Evolutionary conservation across 2,329 filamentous ascomycete genomes (phyloP).

Genomic region (Bipolaris zeicola): DNA sequence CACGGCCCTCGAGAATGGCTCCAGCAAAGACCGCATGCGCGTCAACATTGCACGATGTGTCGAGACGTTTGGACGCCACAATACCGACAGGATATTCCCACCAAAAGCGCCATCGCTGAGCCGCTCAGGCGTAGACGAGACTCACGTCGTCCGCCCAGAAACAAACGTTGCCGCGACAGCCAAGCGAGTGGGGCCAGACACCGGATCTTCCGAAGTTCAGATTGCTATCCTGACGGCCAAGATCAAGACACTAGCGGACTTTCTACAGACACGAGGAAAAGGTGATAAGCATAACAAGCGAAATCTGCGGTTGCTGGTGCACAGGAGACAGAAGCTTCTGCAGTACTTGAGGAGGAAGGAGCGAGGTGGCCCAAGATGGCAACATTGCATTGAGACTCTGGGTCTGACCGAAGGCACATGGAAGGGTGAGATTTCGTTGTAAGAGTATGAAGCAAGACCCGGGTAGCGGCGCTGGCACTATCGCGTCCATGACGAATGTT

Average conservation of each 20-base stretch:
- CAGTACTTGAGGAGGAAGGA: constrained; percentile 88
- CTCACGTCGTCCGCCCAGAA: constrained; percentile 51
- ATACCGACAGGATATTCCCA: constrained; percentile 74
- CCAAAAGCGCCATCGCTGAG: constrained; percentile 61
- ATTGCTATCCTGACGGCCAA: constrained; percentile 93
- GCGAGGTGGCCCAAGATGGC: constrained; percentile 87
- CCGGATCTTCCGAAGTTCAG: constrained; percentile 96
- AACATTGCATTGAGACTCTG: constrained; percentile 79
- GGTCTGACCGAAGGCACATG: constrained; percentile 88
- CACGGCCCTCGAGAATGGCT: constrained; percentile 75
- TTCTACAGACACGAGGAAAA: constrained; percentile 71
- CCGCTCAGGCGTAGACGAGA: constrained; percentile 53
- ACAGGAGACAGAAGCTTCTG: constrained; percentile 86
- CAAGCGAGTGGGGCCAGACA: constrained; percentile 84
- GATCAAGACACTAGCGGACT: constrained; percentile 79
- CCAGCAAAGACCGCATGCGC: constrained; percentile 76
- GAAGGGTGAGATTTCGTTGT: constrained; percentile 85
- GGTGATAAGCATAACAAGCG: constrained; percentile 95
- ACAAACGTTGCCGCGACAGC: constrained; percentile 35
- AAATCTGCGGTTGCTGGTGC: constrained; percentile 82
- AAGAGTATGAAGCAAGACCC: constrained; percentile 28
- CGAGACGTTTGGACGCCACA: constrained; percentile 86
- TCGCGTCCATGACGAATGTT: constrained; percentile 1
- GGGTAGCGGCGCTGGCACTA: not conserved
- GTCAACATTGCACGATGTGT: constrained; percentile 86